Conservation (phyloP, 352 stramenopile genomes). For the Plasmopara muralis region DNA sequence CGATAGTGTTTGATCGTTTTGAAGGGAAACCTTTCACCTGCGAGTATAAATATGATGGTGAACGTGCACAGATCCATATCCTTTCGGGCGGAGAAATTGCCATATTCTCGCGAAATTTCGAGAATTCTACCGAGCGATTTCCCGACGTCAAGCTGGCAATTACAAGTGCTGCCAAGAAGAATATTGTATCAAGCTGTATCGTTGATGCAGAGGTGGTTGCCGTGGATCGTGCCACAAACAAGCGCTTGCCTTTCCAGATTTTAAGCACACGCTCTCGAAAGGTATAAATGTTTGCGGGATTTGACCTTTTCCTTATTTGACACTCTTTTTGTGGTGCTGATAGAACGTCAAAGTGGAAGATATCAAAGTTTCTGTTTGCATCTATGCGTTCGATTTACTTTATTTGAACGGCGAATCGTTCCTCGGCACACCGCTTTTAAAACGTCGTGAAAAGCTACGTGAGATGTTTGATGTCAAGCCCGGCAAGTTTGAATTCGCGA, state of each 20-base stretch:
- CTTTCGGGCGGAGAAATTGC: constrained; percentile 82
- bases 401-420: constrained; percentile 96
- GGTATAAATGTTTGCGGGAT: constrained; percentile 3
- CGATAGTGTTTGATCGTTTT: constrained; percentile 97
- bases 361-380: constrained; percentile 88
- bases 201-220: constrained; percentile 99
- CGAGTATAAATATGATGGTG: constrained; percentile 99
- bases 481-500: constrained; percentile 93
- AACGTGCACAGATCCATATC: constrained; percentile 96
- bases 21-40: constrained; percentile 95
- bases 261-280: constrained; percentile 97
- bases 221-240: constrained; percentile 92
- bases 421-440: constrained; percentile 82
- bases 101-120: constrained; percentile 98
- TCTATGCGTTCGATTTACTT: constrained; percentile 99
- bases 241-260: constrained; percentile 98
- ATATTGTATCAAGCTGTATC: constrained; percentile 87
- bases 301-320: background rate
- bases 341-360: constrained; percentile 82
- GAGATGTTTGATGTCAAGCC: constrained; percentile 90
- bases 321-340: constrained; percentile 3
- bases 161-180: constrained; percentile 45
- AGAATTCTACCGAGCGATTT: constrained; percentile 98
- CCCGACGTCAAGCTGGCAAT: constrained; percentile 85
- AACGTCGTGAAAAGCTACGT: constrained; percentile 89